Percentiles rank a stretch among this genome's conserved stretches.
These are phyloP conservation scores for Trichocomaceae sp. DNA, from an alignment of 2,329 filamentous ascomycete species.

Conservation along the genomic window DNA sequence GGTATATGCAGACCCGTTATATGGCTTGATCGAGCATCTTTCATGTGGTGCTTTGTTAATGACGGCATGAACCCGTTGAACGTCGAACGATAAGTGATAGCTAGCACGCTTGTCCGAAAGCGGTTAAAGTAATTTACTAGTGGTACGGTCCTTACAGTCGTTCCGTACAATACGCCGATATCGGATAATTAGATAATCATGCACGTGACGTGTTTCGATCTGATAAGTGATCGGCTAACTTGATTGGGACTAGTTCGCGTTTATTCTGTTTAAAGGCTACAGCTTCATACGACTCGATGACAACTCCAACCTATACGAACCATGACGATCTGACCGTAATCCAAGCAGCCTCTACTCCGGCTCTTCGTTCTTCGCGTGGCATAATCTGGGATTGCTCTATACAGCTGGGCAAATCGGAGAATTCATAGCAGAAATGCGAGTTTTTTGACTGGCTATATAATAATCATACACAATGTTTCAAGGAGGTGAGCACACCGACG, in stretches of 20 bases:
- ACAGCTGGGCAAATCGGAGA: no score
- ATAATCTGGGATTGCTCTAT: neutral
- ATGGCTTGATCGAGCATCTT: neutral
- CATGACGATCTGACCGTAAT: neutral
- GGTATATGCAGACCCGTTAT: neutral
- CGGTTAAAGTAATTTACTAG: neutral
- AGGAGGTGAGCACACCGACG: slow-evolving; percentile 1
- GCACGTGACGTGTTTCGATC: neutral
- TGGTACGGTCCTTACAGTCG: no score
- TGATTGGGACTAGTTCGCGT: neutral
- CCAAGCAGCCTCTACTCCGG: neutral
- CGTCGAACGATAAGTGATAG: slow-evolving; percentile 10
- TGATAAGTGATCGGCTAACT: neutral
- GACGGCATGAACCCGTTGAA: slow-evolving; percentile 9
- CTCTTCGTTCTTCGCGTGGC: no score
- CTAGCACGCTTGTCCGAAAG: neutral
- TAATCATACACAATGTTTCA: neutral
- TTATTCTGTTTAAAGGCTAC: neutral
- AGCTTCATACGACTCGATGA: neutral
- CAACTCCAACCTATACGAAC: neutral
- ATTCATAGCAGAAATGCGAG: neutral
- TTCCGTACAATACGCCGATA: neutral
- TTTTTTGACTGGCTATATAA: neutral
- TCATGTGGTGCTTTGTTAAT: slow-evolving; percentile 4
- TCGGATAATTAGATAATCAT: neutral